phyloP scores from a whole-genome alignment of 257 asterid genomes.

The Ilex aquifolium region DNA sequence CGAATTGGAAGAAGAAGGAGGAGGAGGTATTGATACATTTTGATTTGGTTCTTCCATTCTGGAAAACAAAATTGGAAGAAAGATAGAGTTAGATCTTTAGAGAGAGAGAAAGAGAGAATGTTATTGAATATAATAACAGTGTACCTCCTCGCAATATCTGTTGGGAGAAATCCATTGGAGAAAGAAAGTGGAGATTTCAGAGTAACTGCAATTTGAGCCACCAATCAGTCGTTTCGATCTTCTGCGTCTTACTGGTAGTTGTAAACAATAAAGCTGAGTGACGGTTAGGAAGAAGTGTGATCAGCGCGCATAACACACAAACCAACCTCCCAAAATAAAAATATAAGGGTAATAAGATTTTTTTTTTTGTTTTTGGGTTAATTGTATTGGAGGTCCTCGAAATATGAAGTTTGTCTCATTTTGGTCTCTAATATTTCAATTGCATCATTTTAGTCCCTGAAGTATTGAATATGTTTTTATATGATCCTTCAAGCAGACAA shows the following conservation, averaged over 20 bases:
- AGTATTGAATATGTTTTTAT: too few relatives aligned
- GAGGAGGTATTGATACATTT: not conserved
- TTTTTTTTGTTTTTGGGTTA: too few relatives aligned
- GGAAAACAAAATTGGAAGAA: not conserved
- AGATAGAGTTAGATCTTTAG: not conserved
- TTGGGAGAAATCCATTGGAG: not conserved
- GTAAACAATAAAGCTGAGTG: not conserved
- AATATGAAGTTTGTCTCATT: too few relatives aligned
- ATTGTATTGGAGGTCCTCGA: too few relatives aligned
- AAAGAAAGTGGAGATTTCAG: not conserved
- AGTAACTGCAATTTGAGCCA: not conserved
- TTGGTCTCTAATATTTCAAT: too few relatives aligned
- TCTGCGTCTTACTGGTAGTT: not conserved
- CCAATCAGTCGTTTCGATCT: not conserved
- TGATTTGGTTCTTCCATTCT: constrained; percentile 12
- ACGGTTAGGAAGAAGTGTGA: not conserved
- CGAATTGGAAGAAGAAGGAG: not conserved
- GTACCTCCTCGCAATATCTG: not conserved
- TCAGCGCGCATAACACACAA: too few relatives aligned
- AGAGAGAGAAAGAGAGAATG: not conserved
- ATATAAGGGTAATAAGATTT: too few relatives aligned
- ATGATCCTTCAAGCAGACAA: too few relatives aligned
- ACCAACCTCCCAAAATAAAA: too few relatives aligned
- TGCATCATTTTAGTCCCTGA: too few relatives aligned
- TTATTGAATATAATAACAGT: too few relatives aligned